Evolutionary conservation across 108 stramenopile genomes (phyloP), one percentile per base, ranked within the genome.

Genomic region (Nannochloropsis salina): DNA sequence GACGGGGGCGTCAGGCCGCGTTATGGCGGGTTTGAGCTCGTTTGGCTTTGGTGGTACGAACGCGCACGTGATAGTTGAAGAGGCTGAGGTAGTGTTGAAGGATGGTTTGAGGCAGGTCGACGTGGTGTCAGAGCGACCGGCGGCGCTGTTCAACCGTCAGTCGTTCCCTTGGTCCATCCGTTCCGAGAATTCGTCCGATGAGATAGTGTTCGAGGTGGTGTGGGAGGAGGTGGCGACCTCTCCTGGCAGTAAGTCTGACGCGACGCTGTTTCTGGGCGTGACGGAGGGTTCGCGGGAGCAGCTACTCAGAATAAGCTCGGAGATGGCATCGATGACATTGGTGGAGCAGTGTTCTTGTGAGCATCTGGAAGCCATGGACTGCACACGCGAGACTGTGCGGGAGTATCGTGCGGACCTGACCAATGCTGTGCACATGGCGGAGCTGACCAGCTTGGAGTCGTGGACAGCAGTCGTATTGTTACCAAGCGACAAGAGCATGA

Each of bases 31-130:
- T 42, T 88, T 91, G 83, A 90, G 89, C 85, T 91, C 90, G 6
- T 91, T 91, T 44, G 90, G 90, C 15, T 91, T 90, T 86, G 90
- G 90, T 31, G 90, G 90, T 45, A 90, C 90, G 42, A 91, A 91
- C 82, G 90, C 90, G 8, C 90, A 91, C 88, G 88, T 91, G 8
- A 42, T 90, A 2, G 61, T 74, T 4, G 61, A 74, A 6, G 61
- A 22, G 12, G 43, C 42, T 43, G 44, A 42, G 5, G 42, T 12
- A 5, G 44, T 44, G 42, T 79, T 5, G n/a, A n/a, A 21, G 12
- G 84, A 85, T 42, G 84, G 8, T 6, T 18, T 15, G 79, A n/a
- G 22, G 3, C 61, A 74, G n/a, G 5, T 74, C n/a, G 61, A n/a
- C 61, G 61, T n/a, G n/a, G n/a, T 74, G 20, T 6, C n/a, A n/a